A percentile compares a stretch with the other conserved stretches of the same genome.
Evolutionary conservation across 768 basidiomycete species (phyloP).

Genomic region (Agrocybe praecox): DNA sequence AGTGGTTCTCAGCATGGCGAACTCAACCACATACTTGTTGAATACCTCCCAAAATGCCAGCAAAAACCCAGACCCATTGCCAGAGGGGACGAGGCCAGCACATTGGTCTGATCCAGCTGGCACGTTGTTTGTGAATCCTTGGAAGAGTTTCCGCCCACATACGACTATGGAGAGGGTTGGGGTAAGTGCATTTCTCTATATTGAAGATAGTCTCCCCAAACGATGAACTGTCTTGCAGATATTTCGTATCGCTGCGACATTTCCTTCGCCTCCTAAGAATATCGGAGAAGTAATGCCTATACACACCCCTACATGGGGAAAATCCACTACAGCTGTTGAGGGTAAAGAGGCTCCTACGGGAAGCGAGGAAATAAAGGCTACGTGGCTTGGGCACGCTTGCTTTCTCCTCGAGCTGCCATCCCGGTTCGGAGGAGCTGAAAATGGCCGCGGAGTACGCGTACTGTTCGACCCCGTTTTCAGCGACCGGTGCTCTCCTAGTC

Average conservation of each 20-base stretch:
- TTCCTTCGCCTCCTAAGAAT: slow-evolving; percentile 16
- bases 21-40: neutral
- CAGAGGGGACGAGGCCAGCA: slow-evolving; percentile 16
- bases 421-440: slow-evolving; percentile 17
- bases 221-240: neutral
- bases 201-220: too few species aligned
- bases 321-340: neutral
- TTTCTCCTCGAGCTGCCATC: slow-evolving; percentile 54
- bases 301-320: slow-evolving; percentile 40
- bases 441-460: slow-evolving; percentile 35
- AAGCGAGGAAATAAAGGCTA: slow-evolving; percentile 43
- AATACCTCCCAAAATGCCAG: slow-evolving; percentile 5
- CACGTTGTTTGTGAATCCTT: slow-evolving; percentile 27
- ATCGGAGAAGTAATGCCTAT: slow-evolving; percentile 27
- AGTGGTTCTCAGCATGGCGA: slow-evolving; percentile 1
- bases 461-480: slow-evolving; percentile 59
- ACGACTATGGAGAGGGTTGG: slow-evolving; percentile 13
- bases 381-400: slow-evolving; percentile 60
- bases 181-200: slow-evolving; percentile 8
- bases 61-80: slow-evolving; percentile 12
- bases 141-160: slow-evolving; percentile 28
- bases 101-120: slow-evolving; percentile 27
- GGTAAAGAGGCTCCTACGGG: neutral
- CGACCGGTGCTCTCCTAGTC: slow-evolving; percentile 50
- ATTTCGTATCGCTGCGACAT: slow-evolving; percentile 8